These are phyloP conservation scores for Nitzschia sp. DNA, from an alignment of 108 stramenopile genomes.

Conservation along the genomic window DNA sequence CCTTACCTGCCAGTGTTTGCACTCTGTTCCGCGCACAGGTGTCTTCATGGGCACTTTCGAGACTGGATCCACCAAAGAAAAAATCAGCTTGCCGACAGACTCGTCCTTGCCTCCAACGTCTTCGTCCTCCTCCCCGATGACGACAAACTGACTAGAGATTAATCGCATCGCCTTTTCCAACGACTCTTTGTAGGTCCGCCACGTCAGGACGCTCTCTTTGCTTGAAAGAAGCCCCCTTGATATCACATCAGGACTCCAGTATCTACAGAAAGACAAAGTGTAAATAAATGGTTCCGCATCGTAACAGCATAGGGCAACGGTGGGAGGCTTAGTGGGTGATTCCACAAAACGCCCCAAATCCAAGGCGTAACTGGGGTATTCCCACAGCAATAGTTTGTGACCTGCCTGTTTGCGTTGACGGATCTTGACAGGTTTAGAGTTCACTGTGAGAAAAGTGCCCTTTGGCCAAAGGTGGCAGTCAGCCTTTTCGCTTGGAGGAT, in stretches of 20 bases:
- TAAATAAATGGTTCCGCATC: slow-evolving; percentile 56
- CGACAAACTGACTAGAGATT: slow-evolving; percentile 31
- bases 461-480: slow-evolving; percentile 82
- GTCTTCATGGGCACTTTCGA: slow-evolving; percentile 52
- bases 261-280: slow-evolving; percentile 53
- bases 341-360: slow-evolving; percentile 49
- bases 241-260: slow-evolving; percentile 42
- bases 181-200: slow-evolving; percentile 12
- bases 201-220: not conserved
- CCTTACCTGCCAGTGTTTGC: slow-evolving; percentile 50
- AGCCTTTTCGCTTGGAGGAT: slow-evolving; percentile 44
- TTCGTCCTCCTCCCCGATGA: slow-evolving; percentile 47
- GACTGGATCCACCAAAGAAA: slow-evolving; percentile 59
- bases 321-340: slow-evolving; percentile 21
- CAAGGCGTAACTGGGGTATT: slow-evolving; percentile 45
- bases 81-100: slow-evolving; percentile 34
- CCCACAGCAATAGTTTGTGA: slow-evolving; percentile 64
- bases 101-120: slow-evolving; percentile 26
- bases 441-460: slow-evolving; percentile 55
- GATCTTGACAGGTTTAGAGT: slow-evolving; percentile 26
- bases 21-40: slow-evolving; percentile 62
- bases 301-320: slow-evolving; percentile 42
- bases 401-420: slow-evolving; percentile 65
- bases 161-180: slow-evolving; percentile 34
- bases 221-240: slow-evolving; percentile 14